Base-by-base conservation (phyloP, 495 filamentous ascomycete genomes). In the Platismatia glauca region DNA sequence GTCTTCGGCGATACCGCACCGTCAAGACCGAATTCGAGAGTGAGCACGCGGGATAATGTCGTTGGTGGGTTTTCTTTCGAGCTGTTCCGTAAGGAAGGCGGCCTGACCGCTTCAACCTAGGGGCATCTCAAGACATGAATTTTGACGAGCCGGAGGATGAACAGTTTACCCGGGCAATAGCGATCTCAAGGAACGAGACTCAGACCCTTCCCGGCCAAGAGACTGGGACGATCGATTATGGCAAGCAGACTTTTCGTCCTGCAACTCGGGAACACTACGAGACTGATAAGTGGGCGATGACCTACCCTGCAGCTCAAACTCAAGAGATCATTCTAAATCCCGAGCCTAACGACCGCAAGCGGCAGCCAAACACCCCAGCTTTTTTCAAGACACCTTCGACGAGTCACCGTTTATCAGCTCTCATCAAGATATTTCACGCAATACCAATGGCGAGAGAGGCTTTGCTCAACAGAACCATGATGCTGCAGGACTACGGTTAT, bases 391-490 rank as follows among this genome's bases (percentile, higher is more conserved):
- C 88, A 52, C 81, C 83, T 16, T 79, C 80, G 4, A 76, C 75
- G 20, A 72, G 74, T 33, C 79, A 86, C 55, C 83, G 84, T 64
- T 72, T 95, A 16, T 84, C 87, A 31, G 83, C 80, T 1, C 72
- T 93, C 1, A 63, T 97, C 41, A 90, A 87, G 15, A 91, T 95
- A 52, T 77, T 89, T n/a, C 88, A 93, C 68, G 78, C 85, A 48
- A 93, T 97, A 60, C 92, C 92, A n/a, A 75, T 86, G 44, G 86
- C 85, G 18, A 81, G 91, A 55, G 89, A 94, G 66, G 80, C 85
- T 11, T 78, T 97, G 37, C 76, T 96, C 18, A 76, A 80, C 27
- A 72, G 79, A 43, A 70, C 77, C 64, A 68, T 75, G 41, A 60
- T 73, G 37, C 76, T 84, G 15, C 73, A 76, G 6, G 81, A 86